Evolutionary conservation across 148 eudicot genomes (phyloP).

Genomic region (Mesembryanthemum crystallinum): DNA sequence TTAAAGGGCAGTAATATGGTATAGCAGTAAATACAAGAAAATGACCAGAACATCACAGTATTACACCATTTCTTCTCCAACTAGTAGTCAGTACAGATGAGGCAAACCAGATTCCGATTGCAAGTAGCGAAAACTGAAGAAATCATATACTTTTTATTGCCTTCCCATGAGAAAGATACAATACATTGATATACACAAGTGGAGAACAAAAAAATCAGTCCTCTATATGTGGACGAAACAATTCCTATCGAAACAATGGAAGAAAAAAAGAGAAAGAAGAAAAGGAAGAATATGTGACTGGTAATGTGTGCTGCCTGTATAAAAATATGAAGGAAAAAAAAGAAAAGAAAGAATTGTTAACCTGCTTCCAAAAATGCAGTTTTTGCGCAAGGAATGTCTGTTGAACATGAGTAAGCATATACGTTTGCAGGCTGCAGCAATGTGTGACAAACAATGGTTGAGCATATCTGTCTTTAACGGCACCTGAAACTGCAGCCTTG

Average conservation of each 20-base stretch:
- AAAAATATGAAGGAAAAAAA: not conserved
- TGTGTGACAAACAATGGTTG: slow-evolving; percentile 9
- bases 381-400: slow-evolving; percentile 6
- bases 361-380: slow-evolving; percentile 27
- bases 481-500: slow-evolving; percentile 15
- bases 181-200: slow-evolving; percentile 28
- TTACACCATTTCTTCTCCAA: too few relatives aligned
- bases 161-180: slow-evolving; percentile 5
- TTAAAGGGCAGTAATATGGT: too few relatives aligned
- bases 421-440: not conserved
- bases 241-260: slow-evolving; percentile 11
- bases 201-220: not conserved
- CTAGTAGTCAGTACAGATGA: not conserved
- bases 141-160: slow-evolving; percentile 24
- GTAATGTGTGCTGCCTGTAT: slow-evolving; percentile 10
- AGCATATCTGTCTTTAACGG: not conserved
- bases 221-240: slow-evolving; percentile 20
- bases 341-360: slow-evolving; percentile 7
- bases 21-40: too few relatives aligned
- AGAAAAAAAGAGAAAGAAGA: not conserved
- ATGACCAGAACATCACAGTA: too few relatives aligned
- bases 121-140: slow-evolving; percentile 1
- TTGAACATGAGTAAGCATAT: slow-evolving; percentile 1
- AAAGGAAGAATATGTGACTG: slow-evolving; percentile 15
- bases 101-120: not conserved